phyloP scores from a whole-genome alignment of 1,139 yeast genomes.

The Debaryomyces robertsiae region DNA sequence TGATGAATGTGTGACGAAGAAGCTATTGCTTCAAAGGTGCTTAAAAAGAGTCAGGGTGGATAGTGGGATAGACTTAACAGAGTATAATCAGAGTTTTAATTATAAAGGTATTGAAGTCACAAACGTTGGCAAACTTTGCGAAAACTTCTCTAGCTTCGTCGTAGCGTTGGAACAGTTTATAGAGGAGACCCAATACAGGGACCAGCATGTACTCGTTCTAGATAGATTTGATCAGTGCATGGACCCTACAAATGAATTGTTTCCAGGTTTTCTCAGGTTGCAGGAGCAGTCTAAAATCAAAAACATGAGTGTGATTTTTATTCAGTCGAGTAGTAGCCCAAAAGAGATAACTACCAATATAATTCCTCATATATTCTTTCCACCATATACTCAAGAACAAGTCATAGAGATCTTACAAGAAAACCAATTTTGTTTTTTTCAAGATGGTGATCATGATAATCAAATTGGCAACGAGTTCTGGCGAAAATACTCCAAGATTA shows the following conservation, averaged over 20 bases:
- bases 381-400: constrained; percentile 47
- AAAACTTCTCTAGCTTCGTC: constrained; percentile 50
- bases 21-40: constrained; percentile 42
- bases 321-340: constrained; percentile 49
- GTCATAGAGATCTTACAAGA: constrained; percentile 37
- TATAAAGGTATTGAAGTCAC: constrained; percentile 23
- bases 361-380: constrained; percentile 53
- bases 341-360: constrained; percentile 46
- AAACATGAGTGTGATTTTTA: constrained; percentile 35
- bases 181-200: constrained; percentile 29
- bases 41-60: constrained; percentile 32
- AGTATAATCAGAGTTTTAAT: constrained; percentile 17
- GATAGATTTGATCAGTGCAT: constrained; percentile 60
- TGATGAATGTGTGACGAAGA: constrained; percentile 44
- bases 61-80: constrained; percentile 25
- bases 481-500: constrained; percentile 49
- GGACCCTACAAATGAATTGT: constrained; percentile 49
- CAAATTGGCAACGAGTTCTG: constrained; percentile 38
- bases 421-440: constrained; percentile 30
- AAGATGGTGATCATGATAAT: constrained; percentile 25
- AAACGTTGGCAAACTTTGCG: constrained; percentile 32
- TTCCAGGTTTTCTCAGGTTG: constrained; percentile 49
- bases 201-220: constrained; percentile 57
- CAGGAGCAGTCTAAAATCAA: constrained; percentile 42
- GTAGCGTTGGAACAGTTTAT: constrained; percentile 43